These are phyloP conservation scores for Carex kokanica DNA, from an alignment of 176 grass and related monocot species.

Conservation along the genomic window DNA sequence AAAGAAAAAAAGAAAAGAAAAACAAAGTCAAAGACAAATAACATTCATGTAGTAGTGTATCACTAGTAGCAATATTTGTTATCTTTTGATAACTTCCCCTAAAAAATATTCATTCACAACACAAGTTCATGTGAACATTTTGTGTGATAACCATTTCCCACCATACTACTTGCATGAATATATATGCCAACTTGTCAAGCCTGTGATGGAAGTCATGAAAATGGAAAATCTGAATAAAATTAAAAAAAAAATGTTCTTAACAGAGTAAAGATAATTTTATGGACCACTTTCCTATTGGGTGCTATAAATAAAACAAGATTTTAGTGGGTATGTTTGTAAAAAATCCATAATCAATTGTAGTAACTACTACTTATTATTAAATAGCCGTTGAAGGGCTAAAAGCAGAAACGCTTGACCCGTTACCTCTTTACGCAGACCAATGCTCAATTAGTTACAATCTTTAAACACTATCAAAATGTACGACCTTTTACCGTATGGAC, in stretches of 20 bases:
- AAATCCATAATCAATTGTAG: neutral
- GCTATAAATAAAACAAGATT: neutral
- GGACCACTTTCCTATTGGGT: neutral
- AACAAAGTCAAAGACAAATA: neutral
- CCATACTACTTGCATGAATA: neutral
- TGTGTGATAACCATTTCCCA: neutral
- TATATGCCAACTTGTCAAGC: neutral
- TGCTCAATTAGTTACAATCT: neutral
- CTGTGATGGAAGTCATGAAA: too few relatives aligned
- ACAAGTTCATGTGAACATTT: neutral
- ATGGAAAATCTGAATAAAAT: too few relatives aligned
- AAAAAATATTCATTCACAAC: neutral
- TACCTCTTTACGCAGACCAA: neutral
- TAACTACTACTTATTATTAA: neutral
- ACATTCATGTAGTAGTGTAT: neutral
- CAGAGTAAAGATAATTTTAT: neutral
- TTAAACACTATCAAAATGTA: neutral
- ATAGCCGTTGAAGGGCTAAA: constrained; percentile 6
- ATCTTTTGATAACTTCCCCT: neutral
- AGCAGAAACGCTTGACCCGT: constrained; percentile 11
- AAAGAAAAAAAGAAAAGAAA: neutral
- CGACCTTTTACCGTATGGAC: neutral
- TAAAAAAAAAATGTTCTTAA: too few relatives aligned
- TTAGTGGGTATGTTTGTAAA: neutral
- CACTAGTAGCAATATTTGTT: neutral